Conservation (phyloP, 345 rosid species). For the Alliaria petiolata region DNA sequence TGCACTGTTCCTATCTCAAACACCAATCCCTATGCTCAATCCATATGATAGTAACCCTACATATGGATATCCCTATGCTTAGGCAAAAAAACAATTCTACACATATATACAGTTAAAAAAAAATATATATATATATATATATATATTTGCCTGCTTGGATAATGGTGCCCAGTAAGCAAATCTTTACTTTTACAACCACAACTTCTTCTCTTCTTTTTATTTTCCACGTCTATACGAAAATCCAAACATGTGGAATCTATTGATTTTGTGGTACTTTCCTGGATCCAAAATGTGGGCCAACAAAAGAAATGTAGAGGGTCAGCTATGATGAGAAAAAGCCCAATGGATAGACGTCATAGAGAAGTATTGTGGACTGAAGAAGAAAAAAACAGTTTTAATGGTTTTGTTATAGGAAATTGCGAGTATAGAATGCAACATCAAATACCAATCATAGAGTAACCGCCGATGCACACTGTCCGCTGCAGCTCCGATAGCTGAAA, state of each 20-base stretch:
- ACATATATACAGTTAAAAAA: too few species aligned
- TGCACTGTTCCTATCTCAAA: conserved; percentile 29
- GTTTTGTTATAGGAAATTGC: too few species aligned
- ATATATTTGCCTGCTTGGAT: not conserved
- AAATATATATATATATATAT: too few species aligned
- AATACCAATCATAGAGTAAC: too few species aligned
- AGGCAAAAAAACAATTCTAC: too few species aligned
- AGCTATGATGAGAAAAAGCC: not conserved
- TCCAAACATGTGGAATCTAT: not conserved
- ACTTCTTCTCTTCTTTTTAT: too few species aligned
- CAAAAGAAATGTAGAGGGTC: not conserved
- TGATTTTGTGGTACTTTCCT: not conserved
- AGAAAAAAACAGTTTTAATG: too few species aligned
- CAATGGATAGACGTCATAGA: not conserved
- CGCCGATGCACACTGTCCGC: too few species aligned
- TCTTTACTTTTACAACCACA: not conserved
- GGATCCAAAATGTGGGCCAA: not conserved
- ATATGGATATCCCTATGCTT: too few species aligned
- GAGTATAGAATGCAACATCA: too few species aligned
- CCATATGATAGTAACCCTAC: conserved; percentile 18
- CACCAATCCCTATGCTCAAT: conserved; percentile 32
- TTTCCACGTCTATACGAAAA: not conserved
- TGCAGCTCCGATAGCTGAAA: too few species aligned
- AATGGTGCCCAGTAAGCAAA: not conserved
- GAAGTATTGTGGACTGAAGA: too few species aligned